Base-by-base conservation (phyloP, 768 basidiomycete species). In the Lentinula aciculospora region DNA sequence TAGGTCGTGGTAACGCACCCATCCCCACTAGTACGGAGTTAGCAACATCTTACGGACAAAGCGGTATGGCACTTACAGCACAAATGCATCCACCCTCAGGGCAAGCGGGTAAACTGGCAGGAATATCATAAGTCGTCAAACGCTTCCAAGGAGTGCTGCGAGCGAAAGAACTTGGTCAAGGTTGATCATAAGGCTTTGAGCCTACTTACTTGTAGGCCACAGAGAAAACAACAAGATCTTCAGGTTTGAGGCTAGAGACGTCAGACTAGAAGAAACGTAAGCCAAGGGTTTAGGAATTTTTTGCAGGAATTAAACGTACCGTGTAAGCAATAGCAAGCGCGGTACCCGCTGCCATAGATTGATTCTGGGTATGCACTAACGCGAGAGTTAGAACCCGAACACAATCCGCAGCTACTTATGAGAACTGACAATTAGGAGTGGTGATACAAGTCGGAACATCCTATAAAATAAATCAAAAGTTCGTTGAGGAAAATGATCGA, bases 321-420 rank as follows among this genome's bases (percentile, higher is more conserved):
- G 74, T 64, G 62, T 83, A 83, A 17, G 81, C 74, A 57, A 83
- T 83, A 15, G 80, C 81, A 58, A 83, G 81, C 5, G 77, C 81
- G 34, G 80, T 80, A 1, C 81, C 81, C 46, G 81, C 79, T 44
- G 80, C 79, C 68, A 70, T 76, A 6, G 75, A 68, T 56, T 77
- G 67, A 60, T 81, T 81, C 60, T 80, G 78, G 3, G 80, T 72
- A 63, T 83, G 81, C 66, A 83, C 81, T 82, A 42, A 57, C 58
- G 10, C 59, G 56, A 31, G 17, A 39, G 19, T 1, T 13, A 36
- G 47, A 50, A 21, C 37, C 21, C 27, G 12, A 27, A 36, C 4
- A 39, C 19, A 17, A 19, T 34, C 28, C 32, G 46, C 28, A 4
- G 19, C 28, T 6, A 17, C 37, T 45, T 17, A 36, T 21, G 21